Base-by-base conservation (phyloP, 1,139 yeast genomes). In the Debaryomycetaceae sp. region DNA sequence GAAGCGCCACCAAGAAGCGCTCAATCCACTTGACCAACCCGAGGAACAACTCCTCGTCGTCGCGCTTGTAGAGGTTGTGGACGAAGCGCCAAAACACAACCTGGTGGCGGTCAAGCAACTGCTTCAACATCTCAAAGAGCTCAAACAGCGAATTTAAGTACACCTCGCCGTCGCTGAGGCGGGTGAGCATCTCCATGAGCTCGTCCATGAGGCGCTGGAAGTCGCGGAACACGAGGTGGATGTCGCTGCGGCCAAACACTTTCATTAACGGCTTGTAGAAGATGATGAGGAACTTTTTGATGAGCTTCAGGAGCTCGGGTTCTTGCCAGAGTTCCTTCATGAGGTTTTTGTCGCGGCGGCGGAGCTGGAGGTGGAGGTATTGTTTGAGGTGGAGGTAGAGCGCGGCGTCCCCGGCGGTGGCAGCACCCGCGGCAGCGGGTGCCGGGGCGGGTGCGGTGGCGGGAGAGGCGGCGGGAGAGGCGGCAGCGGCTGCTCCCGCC, bases 261-360 rank as follows among this genome's bases (percentile, higher is more conserved):
- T 69, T 71, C 40, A 88, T 83, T 49, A 89, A 61, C 1, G 96
- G 96, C 41, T 84, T 86, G 51, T 88, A 88, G 44, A 89, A 83
- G 34, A 86, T 69, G 0, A 88, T 73, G 25, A 89, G 67, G 23
- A 85, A 63, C 34, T 83, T 84, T 42, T 82, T 82, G 35, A 88
- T 61, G 26, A 89, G 63, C 28, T 66, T 67, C 16, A 88, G 77
- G 25, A 93, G 61, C 44, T 82, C 84, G 0, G 91, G 88, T 45
- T 88, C 95, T 33, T 78, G 78, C 93, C 96, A 85, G 28, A 89
- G 56, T 47, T 79, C 78, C 43, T 79, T 80, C 65, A 88, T 56
- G 28, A 81, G 60, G 34, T 78, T 75, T 51, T 85, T 86, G 50
- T 89, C 97, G 27, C 77, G 73, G 37, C 75, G 78, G 25, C 94